Base-by-base conservation (phyloP, 352 stramenopile species). In the Albugo laibachii region DNA sequence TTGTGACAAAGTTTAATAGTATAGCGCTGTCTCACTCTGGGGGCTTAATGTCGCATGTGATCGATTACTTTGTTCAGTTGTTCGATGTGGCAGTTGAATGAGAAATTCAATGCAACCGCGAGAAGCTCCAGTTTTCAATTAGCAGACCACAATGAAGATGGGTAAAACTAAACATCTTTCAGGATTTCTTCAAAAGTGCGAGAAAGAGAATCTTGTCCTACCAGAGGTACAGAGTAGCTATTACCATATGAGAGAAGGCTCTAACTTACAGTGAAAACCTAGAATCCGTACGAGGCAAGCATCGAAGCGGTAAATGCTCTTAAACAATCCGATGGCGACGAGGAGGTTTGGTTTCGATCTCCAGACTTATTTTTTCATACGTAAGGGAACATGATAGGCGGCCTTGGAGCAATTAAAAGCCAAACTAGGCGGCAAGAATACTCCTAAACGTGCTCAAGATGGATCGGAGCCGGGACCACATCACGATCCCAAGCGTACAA, bases 401-500 rank as follows among this genome's bases (percentile, higher is more conserved):
- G 62, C 62, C 1, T 48, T 70, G 14, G 41, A 57, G 0, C 35
- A 49, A 4, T 45, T 71, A 2, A 71, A 65, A 61, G 58, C 63
- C 34, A 57, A 54, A 8, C 62, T 71, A 41, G 47, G 57, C 12
- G 31, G 16, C 8, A 24, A 50, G 20, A 39, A 41, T 3, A 20
- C 34, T 34, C 63, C 55, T 49, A 66, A 63, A 45, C 52, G 61
- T 14, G 52, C 40, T 19, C 45, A 63, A 11, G 36, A 36, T 37
- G 47, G 56, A 53, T 50, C 63, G 3, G 38, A 43, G 8, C 8
- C 8, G 19, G 16, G 8, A 43, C 50, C 69, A 14, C 61, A 57
- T 0, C 69, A 80, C 58, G 16, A 43, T 8, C 24, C 24, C 24
- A 82, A 80, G 47, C 75, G 68, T 1, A 54, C 69, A 6, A 57